Percentiles rank a stretch among this genome's conserved stretches.
phyloP scores from a whole-genome alignment of 1,139 yeast genomes.

The Ogataea hybrid region DNA sequence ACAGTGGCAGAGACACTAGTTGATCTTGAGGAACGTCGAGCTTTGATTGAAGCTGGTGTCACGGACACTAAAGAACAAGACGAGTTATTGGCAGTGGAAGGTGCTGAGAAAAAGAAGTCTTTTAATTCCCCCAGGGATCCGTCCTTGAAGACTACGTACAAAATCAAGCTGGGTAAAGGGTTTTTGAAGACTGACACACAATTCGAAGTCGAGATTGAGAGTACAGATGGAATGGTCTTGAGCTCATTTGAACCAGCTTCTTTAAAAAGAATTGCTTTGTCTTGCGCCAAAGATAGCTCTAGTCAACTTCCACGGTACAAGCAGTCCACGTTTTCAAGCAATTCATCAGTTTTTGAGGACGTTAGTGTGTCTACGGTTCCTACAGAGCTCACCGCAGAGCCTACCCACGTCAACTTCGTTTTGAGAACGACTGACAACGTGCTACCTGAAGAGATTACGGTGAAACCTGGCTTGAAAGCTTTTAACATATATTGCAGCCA shows the following conservation, averaged over 20 bases:
- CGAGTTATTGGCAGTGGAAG: not conserved
- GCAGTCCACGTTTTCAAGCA: not conserved
- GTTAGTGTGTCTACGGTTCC: not conserved
- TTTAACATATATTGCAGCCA: slow-evolving; percentile 20
- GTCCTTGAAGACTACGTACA: not conserved
- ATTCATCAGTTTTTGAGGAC: not conserved
- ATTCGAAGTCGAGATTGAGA: not conserved
- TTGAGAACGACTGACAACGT: not conserved
- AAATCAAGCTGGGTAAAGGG: not conserved
- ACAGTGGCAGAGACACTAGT: slow-evolving; percentile 16
- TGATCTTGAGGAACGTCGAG: slow-evolving; percentile 14
- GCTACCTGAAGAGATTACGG: slow-evolving; percentile 17
- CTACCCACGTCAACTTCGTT: not conserved
- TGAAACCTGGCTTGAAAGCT: slow-evolving; percentile 16
- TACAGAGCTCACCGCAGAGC: not conserved
- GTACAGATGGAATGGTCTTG: not conserved
- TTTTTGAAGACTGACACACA: not conserved
- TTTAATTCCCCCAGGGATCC: too few species aligned
- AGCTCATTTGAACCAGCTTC: not conserved
- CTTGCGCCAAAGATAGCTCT: not conserved
- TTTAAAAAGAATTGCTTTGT: not conserved
- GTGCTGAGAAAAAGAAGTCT: not conserved
- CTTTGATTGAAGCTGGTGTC: slow-evolving; percentile 21
- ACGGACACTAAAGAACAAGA: slow-evolving; percentile 9
- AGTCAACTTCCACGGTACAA: not conserved